These are phyloP conservation scores for Echria macrotheca DNA, from an alignment of 495 filamentous ascomycete species.

Conservation along the genomic window DNA sequence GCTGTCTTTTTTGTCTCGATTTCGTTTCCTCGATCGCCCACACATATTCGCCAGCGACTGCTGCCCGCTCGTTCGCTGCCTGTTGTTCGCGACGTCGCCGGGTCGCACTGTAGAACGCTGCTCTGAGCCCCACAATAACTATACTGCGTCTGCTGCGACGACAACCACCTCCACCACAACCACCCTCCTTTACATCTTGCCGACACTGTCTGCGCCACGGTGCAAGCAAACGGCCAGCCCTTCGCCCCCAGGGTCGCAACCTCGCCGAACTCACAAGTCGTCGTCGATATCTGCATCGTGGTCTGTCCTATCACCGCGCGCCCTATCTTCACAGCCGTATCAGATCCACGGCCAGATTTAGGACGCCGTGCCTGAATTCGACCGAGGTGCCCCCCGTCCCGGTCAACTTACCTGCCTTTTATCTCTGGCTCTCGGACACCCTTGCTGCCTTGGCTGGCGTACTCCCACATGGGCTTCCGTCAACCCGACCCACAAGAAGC, in stretches of 20 bases:
- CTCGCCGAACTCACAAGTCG: background rate
- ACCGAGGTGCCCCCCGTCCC: constrained; percentile 21
- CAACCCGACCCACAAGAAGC: constrained; percentile 16
- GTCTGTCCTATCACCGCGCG: constrained; percentile 27
- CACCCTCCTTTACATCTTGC: background rate
- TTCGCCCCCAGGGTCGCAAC: constrained; percentile 12
- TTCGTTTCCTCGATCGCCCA: background rate
- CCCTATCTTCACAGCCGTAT: constrained; percentile 16
- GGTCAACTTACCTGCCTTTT: constrained; percentile 20
- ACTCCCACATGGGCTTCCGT: constrained; percentile 18
- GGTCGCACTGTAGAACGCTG: too few species aligned
- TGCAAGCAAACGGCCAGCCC: constrained; percentile 21
- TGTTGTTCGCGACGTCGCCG: too few species aligned
- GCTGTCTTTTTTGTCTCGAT: background rate
- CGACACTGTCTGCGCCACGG: constrained; percentile 26
- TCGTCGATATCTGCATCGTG: too few species aligned
- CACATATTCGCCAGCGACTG: background rate
- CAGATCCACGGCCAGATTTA: constrained; percentile 28
- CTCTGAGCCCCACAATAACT: too few species aligned
- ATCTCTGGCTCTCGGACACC: constrained; percentile 24
- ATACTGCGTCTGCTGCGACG: background rate
- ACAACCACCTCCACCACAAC: constrained; percentile 13
- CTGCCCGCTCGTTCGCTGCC: background rate
- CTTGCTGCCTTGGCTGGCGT: constrained; percentile 20
- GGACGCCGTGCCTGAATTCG: constrained; percentile 25